phyloP scores from a whole-genome alignment of 306 rosid genomes.

The Senna tora region DNA sequence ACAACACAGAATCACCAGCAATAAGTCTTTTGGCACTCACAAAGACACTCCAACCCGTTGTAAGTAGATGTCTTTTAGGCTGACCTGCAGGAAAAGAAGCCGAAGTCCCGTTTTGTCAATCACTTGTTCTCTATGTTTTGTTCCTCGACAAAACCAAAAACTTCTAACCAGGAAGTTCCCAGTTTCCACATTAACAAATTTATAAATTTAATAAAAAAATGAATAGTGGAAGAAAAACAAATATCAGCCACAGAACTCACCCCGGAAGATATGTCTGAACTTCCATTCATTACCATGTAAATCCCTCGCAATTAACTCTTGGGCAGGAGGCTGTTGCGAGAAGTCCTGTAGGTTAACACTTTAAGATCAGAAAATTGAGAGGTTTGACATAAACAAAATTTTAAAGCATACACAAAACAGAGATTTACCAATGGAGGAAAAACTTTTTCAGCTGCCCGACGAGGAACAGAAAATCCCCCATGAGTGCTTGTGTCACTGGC shows the following conservation, averaged over 20 bases:
- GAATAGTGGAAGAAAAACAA: neutral
- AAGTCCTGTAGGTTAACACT: slow-evolving; percentile 67
- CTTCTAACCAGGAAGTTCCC: slow-evolving; percentile 13
- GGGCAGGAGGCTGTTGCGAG: slow-evolving; percentile 93
- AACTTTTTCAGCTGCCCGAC: slow-evolving; percentile 99
- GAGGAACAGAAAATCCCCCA: slow-evolving; percentile 99
- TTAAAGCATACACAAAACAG: slow-evolving; percentile 16
- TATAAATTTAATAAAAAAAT: neutral
- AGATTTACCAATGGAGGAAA: slow-evolving; percentile 87
- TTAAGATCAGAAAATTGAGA: slow-evolving; percentile 3
- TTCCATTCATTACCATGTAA: slow-evolving; percentile 98
- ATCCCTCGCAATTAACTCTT: slow-evolving; percentile 94
- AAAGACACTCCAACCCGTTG: slow-evolving; percentile 99
- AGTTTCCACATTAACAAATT: neutral
- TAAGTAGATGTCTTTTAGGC: slow-evolving; percentile 98
- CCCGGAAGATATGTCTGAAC: slow-evolving; percentile 97
- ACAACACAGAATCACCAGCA: slow-evolving; percentile 97
- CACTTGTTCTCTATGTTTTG: neutral
- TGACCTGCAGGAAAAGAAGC: slow-evolving; percentile 67
- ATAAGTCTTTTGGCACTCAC: slow-evolving; percentile 96
- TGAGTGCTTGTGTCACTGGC: slow-evolving; percentile 99
- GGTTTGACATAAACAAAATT: neutral
- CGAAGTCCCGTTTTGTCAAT: slow-evolving; percentile 6
- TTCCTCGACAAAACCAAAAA: slow-evolving; percentile 10
- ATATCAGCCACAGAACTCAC: slow-evolving; percentile 50